Evolutionary conservation across 345 rosid genomes (phyloP).

Genomic region (Acer saccharum): DNA sequence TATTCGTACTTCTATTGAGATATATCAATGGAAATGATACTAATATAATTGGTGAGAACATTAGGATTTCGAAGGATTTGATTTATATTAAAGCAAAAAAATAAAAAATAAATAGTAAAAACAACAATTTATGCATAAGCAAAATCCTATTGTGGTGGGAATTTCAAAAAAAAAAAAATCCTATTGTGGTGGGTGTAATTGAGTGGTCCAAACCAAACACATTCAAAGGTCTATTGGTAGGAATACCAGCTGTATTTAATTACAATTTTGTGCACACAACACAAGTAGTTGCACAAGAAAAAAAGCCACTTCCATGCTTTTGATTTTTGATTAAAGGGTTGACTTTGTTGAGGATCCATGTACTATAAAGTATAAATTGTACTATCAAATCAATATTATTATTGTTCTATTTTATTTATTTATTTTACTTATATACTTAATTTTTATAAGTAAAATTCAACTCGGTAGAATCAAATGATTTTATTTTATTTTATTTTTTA

Average conservation of each 20-base stretch:
- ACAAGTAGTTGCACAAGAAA: constrained; percentile 1
- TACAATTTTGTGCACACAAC: constrained; percentile 2
- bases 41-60: too few relatives aligned
- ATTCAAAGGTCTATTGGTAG: constrained; percentile 12
- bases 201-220: constrained; percentile 41
- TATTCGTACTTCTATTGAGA: too few relatives aligned
- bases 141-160: constrained; percentile 19
- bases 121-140: neutral
- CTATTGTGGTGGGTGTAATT: constrained; percentile 14
- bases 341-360: neutral
- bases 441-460: too few relatives aligned
- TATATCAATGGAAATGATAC: too few relatives aligned
- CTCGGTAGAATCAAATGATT: too few relatives aligned
- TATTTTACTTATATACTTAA: neutral
- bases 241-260: constrained; percentile 20
- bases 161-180: too few relatives aligned
- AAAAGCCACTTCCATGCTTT: neutral
- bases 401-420: neutral
- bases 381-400: neutral
- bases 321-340: constrained; percentile 1
- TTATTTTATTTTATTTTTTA: too few relatives aligned
- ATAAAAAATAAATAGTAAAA: neutral
- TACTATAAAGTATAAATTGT: neutral
- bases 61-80: too few relatives aligned
- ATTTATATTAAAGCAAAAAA: too few relatives aligned